phyloP scores from a whole-genome alignment of 441 rosid species.

The Rhodomyrtus psidioides region DNA sequence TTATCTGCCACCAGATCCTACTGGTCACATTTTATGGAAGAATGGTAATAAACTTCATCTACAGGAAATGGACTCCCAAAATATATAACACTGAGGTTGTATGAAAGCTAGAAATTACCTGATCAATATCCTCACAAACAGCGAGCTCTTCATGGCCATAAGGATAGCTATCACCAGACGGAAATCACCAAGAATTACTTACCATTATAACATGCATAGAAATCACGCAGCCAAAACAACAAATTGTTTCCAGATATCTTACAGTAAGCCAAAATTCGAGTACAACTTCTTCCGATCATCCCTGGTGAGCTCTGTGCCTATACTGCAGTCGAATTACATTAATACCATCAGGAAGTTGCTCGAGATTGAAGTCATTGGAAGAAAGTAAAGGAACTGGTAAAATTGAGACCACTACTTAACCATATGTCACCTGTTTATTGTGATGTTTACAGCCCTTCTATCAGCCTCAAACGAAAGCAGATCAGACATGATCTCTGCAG shows the following conservation, averaged over 20 bases:
- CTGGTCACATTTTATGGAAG: neutral
- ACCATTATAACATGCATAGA: neutral
- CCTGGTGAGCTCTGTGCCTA: constrained; percentile 97
- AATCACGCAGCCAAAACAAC: neutral
- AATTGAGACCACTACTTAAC: neutral
- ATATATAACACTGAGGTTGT: neutral
- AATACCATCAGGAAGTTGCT: neutral
- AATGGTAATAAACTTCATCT: neutral
- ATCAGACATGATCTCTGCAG: constrained; percentile 95
- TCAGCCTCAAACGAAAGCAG: constrained; percentile 96
- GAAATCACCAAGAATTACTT: constrained; percentile 3
- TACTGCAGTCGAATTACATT: constrained; percentile 33
- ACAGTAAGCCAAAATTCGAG: constrained; percentile 94
- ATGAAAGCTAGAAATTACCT: constrained; percentile 33
- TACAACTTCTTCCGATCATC: constrained; percentile 93
- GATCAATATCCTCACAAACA: constrained; percentile 90
- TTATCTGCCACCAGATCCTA: neutral
- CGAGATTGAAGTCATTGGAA: neutral
- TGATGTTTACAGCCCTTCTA: constrained; percentile 90
- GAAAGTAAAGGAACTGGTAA: neutral
- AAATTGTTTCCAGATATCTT: constrained; percentile 15
- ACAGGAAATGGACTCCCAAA: neutral
- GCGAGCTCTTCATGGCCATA: constrained; percentile 98
- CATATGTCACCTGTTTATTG: constrained; percentile 65
- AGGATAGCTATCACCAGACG: constrained; percentile 50